phyloP scores from a whole-genome alignment of 202 grass and related monocot genomes.

The Musa balbisiana region DNA sequence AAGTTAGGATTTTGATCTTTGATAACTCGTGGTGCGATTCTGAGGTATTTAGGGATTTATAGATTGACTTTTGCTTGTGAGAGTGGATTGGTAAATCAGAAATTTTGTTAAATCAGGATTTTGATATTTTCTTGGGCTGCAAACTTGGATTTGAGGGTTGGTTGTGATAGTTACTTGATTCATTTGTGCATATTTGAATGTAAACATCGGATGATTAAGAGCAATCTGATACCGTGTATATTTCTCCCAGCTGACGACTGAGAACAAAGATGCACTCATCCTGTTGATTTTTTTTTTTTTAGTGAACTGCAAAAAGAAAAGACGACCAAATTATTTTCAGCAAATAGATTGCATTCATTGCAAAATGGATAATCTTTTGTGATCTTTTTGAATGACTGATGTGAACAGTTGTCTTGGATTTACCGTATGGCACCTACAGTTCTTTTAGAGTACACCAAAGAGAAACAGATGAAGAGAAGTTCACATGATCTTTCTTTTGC shows the following conservation, averaged over 20 bases:
- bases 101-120: neutral
- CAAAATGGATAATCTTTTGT: neutral
- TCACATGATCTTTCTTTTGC: slow-evolving; percentile 32
- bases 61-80: no score
- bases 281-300: neutral
- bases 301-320: neutral
- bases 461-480: slow-evolving; percentile 45
- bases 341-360: neutral
- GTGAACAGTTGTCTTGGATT: slow-evolving; percentile 16
- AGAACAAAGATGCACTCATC: neutral
- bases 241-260: neutral
- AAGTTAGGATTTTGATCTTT: no score
- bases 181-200: neutral
- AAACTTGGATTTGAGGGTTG: neutral
- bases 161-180: neutral
- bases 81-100: no score
- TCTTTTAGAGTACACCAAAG: slow-evolving; percentile 43
- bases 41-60: no score
- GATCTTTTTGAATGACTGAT: slow-evolving; percentile 6
- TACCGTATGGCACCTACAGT: slow-evolving; percentile 54
- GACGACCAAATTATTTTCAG: neutral
- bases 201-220: neutral
- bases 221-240: neutral
- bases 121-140: neutral
- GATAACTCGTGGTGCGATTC: no score